Percentiles rank a stretch among this genome's conserved stretches.
phyloP scores from a whole-genome alignment of 2,329 filamentous ascomycete species.

The Periconia sp. region DNA sequence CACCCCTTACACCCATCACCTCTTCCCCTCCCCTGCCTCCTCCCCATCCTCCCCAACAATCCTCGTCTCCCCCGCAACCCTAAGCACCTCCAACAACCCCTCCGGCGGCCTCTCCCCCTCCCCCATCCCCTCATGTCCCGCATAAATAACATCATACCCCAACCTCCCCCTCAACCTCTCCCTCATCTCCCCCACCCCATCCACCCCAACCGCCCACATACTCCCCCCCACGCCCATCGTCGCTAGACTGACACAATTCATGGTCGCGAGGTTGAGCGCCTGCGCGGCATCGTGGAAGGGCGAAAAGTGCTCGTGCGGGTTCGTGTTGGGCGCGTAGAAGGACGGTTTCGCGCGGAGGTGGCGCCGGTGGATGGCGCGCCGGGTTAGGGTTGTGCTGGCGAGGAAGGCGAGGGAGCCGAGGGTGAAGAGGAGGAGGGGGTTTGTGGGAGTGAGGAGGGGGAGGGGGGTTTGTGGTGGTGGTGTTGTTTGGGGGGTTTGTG shows the following conservation, averaged over 20 bases:
- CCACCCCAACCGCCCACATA: constrained; percentile 76
- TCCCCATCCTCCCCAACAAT: constrained; percentile 53
- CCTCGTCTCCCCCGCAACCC: constrained; percentile 46
- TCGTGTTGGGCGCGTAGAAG: constrained; percentile 68
- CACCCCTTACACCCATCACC: neutral
- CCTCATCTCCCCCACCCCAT: constrained; percentile 54
- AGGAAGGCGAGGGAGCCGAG: constrained; percentile 75
- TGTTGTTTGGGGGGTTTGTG: constrained; percentile 13
- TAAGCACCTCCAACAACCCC: constrained; percentile 34
- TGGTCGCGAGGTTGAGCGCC: constrained; percentile 81
- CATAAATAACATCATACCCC: constrained; percentile 56
- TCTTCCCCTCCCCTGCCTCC: neutral
- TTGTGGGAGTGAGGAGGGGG: constrained; percentile 60
- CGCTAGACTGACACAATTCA: constrained; percentile 77
- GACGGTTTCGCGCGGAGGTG: constrained; percentile 64
- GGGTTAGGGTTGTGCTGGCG: constrained; percentile 67
- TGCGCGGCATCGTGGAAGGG: constrained; percentile 75
- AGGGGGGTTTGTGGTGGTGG: constrained; percentile 46
- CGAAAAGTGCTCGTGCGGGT: constrained; percentile 54
- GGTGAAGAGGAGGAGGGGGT: constrained; percentile 58
- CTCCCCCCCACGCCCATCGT: constrained; percentile 74
- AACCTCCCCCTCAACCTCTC: constrained; percentile 61
- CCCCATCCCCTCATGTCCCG: constrained; percentile 19
- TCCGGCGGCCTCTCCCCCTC: constrained; percentile 11
- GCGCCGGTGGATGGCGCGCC: constrained; percentile 66